Percentiles rank a stretch among this genome's conserved stretches.
phyloP scores from a whole-genome alignment of 225 moss, liverwort and hornwort species.

The Thuidium tamariscinum region DNA sequence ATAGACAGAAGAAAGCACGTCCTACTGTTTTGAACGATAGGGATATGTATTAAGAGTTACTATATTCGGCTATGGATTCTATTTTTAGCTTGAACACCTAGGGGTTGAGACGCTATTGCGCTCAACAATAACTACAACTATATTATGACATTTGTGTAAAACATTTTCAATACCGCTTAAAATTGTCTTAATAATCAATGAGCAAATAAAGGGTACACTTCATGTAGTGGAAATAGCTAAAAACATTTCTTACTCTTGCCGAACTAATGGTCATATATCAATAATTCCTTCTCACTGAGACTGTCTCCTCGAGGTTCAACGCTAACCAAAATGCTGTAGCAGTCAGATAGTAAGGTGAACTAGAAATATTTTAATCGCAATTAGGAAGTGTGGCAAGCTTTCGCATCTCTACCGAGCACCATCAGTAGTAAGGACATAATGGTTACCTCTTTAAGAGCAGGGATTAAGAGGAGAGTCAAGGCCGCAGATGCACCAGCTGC shows the following conservation, averaged over 20 bases:
- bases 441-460: conserved; percentile 91
- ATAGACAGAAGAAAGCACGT: not conserved
- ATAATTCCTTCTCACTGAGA: not conserved
- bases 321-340: not conserved
- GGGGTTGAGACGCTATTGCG: not conserved
- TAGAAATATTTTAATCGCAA: not conserved
- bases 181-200: not conserved
- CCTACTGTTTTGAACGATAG: not conserved
- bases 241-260: not conserved
- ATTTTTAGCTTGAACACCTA: not conserved
- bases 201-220: not conserved
- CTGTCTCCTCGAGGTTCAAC: not conserved
- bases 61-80: not conserved
- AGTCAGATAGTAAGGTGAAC: not conserved
- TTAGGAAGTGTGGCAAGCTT: not conserved
- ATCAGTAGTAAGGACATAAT: not conserved
- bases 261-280: not conserved
- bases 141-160: not conserved
- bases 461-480: conserved; percentile 78
- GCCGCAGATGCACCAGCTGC: conserved; percentile 95
- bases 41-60: not conserved
- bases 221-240: not conserved
- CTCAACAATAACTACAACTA: not conserved
- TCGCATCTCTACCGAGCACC: not conserved
- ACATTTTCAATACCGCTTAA: not conserved